phyloP scores from a whole-genome alignment of 1,139 yeast genomes.

The Suhomyces anneliseae region DNA sequence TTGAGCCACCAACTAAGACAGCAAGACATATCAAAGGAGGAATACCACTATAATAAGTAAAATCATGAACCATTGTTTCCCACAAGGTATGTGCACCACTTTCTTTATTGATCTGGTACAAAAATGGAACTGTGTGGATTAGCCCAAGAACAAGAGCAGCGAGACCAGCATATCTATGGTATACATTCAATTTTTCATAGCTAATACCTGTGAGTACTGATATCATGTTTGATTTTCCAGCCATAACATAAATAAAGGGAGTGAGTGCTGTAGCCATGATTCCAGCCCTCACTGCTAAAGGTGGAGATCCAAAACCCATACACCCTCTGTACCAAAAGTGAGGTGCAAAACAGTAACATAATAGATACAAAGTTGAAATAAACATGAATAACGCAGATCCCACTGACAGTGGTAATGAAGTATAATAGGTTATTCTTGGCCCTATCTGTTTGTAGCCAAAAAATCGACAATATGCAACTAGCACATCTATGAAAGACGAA shows the following conservation, averaged over 20 bases:
- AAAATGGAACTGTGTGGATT: conserved; percentile 57
- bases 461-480: conserved; percentile 43
- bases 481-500: conserved; percentile 24
- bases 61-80: conserved; percentile 16
- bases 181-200: conserved; percentile 54
- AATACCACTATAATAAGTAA: conserved; percentile 32
- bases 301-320: conserved; percentile 61
- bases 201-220: conserved; percentile 54
- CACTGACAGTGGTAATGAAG: conserved; percentile 54
- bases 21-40: conserved; percentile 49
- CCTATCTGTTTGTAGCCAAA: conserved; percentile 54
- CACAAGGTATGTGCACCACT: conserved; percentile 43
- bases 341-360: conserved; percentile 49
- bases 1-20: conserved; percentile 48
- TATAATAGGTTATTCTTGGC: conserved; percentile 26
- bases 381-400: conserved; percentile 46
- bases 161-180: conserved; percentile 54
- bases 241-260: conserved; percentile 51
- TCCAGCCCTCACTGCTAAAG: conserved; percentile 58
- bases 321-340: conserved; percentile 59
- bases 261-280: conserved; percentile 52
- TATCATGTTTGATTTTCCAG: conserved; percentile 55
- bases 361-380: conserved; percentile 44
- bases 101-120: conserved; percentile 46
- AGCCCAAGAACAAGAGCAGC: conserved; percentile 48